These are phyloP conservation scores for Trypethelium eluteriae DNA, from an alignment of 495 filamentous ascomycete genomes.

Conservation along the genomic window DNA sequence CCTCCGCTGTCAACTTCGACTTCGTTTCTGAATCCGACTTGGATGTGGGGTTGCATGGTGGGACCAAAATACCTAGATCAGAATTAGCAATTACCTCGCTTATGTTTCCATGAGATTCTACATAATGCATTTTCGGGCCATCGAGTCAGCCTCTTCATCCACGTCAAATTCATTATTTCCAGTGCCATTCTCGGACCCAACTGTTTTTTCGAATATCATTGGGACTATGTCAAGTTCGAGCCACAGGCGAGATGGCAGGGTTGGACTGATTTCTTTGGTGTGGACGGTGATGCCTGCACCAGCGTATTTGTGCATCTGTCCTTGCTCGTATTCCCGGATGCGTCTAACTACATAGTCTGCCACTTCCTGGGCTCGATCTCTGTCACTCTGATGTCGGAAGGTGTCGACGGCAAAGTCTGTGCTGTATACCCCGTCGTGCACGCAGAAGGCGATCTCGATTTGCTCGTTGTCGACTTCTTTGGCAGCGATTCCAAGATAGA, in stretches of 20 bases:
- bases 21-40: constrained; percentile 64
- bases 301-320: constrained; percentile 35
- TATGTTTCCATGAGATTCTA: constrained; percentile 29
- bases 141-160: constrained; percentile 80
- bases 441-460: constrained; percentile 45
- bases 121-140: constrained; percentile 74
- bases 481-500: constrained; percentile 32
- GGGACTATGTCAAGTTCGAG: constrained; percentile 69
- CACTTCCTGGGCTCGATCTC: constrained; percentile 16
- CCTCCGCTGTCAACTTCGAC: constrained; percentile 68
- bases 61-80: constrained; percentile 64
- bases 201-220: constrained; percentile 44
- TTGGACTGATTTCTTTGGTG: constrained; percentile 47
- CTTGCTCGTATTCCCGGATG: constrained; percentile 27
- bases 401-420: constrained; percentile 62
- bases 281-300: constrained; percentile 47
- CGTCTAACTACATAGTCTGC: constrained; percentile 27
- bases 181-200: constrained; percentile 33
- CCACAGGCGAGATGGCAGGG: constrained; percentile 69
- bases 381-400: constrained; percentile 33
- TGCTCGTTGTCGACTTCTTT: constrained; percentile 12
- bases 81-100: constrained; percentile 18
- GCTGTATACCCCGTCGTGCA: constrained; percentile 72
- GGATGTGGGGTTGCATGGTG: constrained; percentile 59
- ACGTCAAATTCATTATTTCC: constrained; percentile 31